A percentile compares a stretch with the other conserved stretches of the same genome.
phyloP scores from a whole-genome alignment of 768 basidiomycete genomes.

The Suillus luteus region DNA sequence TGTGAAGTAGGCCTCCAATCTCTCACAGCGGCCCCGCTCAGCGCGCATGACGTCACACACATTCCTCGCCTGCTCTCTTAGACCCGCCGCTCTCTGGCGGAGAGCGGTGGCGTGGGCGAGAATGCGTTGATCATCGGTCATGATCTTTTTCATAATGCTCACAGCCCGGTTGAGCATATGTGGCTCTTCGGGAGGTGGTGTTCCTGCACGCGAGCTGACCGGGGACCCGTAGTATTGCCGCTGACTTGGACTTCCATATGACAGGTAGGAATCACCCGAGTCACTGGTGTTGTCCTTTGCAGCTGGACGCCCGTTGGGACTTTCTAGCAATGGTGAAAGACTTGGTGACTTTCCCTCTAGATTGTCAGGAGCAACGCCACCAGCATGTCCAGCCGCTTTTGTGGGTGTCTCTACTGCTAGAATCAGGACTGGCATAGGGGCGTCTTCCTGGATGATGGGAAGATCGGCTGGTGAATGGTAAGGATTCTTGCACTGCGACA shows the following conservation, averaged over 20 bases:
- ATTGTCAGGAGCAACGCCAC: not conserved
- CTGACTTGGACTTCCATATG: constrained; percentile 16
- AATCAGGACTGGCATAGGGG: not conserved
- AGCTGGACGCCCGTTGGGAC: not conserved
- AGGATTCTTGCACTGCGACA: constrained; percentile 14
- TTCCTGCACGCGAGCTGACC: constrained; percentile 26
- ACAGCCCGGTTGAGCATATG: constrained; percentile 25
- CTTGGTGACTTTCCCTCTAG: not conserved
- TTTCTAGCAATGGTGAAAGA: not conserved
- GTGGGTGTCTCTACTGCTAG: not conserved
- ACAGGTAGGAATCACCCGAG: constrained; percentile 29
- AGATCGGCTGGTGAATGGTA: not conserved
- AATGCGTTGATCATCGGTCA: constrained; percentile 20
- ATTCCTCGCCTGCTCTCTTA: constrained; percentile 24
- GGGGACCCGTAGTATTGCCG: constrained; percentile 26
- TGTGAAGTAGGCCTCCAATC: constrained; percentile 30
- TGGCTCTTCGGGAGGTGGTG: constrained; percentile 22
- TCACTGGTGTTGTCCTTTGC: constrained; percentile 17
- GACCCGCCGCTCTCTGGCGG: constrained; percentile 20
- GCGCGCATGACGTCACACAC: constrained; percentile 25
- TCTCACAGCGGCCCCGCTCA: constrained; percentile 26
- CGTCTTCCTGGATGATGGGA: not conserved
- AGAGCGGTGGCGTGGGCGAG: constrained; percentile 17
- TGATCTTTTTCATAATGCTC: constrained; percentile 29
- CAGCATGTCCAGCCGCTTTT: not conserved